Conservation (phyloP, 106 monocot genomes). For the Dactylorhiza incarnata region DNA sequence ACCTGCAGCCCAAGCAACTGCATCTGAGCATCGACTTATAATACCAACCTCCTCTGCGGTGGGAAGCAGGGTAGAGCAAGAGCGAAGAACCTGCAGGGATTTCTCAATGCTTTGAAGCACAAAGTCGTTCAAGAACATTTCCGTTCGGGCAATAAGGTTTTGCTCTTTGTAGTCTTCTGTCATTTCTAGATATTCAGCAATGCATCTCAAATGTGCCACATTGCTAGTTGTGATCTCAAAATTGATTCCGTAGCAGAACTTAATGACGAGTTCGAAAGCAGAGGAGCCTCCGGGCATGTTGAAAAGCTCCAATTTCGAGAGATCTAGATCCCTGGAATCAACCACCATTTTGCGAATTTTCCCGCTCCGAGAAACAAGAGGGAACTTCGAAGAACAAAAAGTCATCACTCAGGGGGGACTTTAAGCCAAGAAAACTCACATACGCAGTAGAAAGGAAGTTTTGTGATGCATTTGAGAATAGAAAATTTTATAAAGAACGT, state of each 20-base stretch:
- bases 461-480: neutral
- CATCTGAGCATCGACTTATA: conserved; percentile 56
- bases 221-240: conserved; percentile 62
- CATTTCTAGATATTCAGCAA: conserved; percentile 88
- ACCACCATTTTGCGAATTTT: conserved; percentile 65
- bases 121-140: conserved; percentile 59
- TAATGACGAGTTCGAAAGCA: conserved; percentile 69
- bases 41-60: conserved; percentile 61
- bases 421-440: neutral
- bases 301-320: conserved; percentile 56
- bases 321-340: conserved; percentile 50
- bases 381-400: conserved; percentile 44
- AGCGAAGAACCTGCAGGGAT: conserved; percentile 58
- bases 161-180: conserved; percentile 68
- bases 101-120: conserved; percentile 77
- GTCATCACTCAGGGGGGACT: neutral
- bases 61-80: conserved; percentile 49
- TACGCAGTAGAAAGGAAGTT: neutral
- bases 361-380: conserved; percentile 61
- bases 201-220: conserved; percentile 56
- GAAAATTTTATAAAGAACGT: neutral
- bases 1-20: conserved; percentile 63
- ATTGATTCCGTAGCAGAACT: conserved; percentile 72
- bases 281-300: conserved; percentile 64
- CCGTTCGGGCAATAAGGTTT: conserved; percentile 64